Percentiles rank a stretch among this genome's conserved stretches.
Conservation (phyloP, 176 grass and related monocot species). For the Aegilops speltoides region DNA sequence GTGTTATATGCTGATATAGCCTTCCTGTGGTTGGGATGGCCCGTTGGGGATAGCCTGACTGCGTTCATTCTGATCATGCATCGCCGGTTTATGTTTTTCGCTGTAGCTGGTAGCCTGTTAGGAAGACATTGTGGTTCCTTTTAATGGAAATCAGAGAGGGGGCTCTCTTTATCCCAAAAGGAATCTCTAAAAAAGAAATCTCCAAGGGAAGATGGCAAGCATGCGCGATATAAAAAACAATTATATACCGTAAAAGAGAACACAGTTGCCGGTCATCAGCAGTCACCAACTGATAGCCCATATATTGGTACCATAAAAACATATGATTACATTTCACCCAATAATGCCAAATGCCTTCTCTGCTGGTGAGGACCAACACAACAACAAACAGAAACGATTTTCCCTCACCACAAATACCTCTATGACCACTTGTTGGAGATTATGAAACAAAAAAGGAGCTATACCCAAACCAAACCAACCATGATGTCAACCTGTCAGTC, state of each 20-base stretch:
- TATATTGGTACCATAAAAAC: neutral
- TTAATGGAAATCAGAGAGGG: no score
- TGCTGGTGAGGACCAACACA: conserved; percentile 4
- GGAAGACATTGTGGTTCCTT: no score
- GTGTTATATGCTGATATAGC: no score
- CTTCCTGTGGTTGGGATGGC: no score
- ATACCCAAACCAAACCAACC: conserved; percentile 28
- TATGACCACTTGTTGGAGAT: conserved; percentile 27
- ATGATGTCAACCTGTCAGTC: conserved; percentile 19
- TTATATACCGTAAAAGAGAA: neutral
- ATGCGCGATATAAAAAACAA: neutral
- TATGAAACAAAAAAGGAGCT: conserved; percentile 24
- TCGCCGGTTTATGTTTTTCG: no score
- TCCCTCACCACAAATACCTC: conserved; percentile 26
- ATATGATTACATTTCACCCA: conserved; percentile 29
- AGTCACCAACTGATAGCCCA: neutral
- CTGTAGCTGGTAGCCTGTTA: no score
- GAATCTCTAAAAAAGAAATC: neutral
- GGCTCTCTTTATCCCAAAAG: no score
- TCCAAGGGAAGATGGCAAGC: neutral
- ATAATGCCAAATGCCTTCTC: conserved; percentile 6
- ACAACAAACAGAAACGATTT: conserved; percentile 2
- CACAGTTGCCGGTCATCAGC: neutral
- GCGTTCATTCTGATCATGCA: no score
- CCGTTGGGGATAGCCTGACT: no score